Percentiles rank a stretch among this genome's conserved stretches.
Conservation (phyloP, 2,329 filamentous ascomycete species). For the Sporothrix protearum region DNA sequence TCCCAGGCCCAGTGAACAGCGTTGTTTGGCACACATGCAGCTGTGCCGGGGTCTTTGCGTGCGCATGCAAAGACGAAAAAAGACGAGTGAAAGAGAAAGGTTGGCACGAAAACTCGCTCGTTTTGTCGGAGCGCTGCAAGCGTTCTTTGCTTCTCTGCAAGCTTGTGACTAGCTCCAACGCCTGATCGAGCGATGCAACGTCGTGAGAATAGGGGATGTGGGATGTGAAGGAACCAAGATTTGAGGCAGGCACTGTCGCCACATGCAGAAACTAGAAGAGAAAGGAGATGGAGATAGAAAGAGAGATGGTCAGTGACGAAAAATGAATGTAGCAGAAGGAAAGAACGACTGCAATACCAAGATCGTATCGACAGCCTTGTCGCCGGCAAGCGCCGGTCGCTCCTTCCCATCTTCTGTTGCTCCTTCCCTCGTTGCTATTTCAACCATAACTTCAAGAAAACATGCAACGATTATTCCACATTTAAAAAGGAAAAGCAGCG, state of each 20-base stretch:
- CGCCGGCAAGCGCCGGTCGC: not conserved
- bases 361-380: not conserved
- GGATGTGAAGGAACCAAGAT: not conserved
- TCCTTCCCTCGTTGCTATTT: not conserved
- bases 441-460: not conserved
- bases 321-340: not conserved
- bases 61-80: not conserved
- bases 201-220: not conserved
- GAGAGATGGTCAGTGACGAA: not conserved
- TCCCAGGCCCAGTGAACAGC: not conserved
- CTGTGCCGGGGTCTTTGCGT: not conserved
- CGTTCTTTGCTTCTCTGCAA: not conserved
- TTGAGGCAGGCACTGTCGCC: not conserved
- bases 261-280: not conserved
- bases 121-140: constrained; percentile 2
- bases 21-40: not conserved
- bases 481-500: not conserved
- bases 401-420: not conserved
- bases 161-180: not conserved
- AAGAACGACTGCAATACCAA: not conserved
- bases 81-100: not conserved
- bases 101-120: not conserved
- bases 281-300: not conserved
- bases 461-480: not conserved
- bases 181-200: not conserved